Base-by-base conservation (phyloP, 768 basidiomycete species). In the Lactarius sp. region DNA sequence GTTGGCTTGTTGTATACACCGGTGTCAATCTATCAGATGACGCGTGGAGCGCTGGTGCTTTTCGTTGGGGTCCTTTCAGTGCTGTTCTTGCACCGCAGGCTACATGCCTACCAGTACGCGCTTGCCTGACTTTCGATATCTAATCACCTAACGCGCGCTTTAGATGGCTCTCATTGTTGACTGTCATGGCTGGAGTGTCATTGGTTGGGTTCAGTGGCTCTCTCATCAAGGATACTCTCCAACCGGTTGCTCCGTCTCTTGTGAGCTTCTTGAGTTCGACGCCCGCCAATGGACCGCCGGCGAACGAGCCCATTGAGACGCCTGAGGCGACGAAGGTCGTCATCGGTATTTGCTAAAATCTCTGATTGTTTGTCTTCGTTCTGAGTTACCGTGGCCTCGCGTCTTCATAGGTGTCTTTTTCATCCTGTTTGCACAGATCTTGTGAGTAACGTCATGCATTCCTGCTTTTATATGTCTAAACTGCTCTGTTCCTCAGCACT, bases 1-100 rank as follows among this genome's bases (percentile, higher is more conserved):
- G 80, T 96, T 68, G 97, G 97, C 59, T 82, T 99, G 52, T 82
- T 99, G 42, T 93, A 95, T 75, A 95, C 94, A 1, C 96, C 96
- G 34, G 97, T 99, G 59, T 94, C 92, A 49, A 93, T 98, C 69
- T 98, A 92, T 79, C 96, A 97, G 75, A 96, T 97, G 94, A 92
- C 87, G 65, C 86, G 90, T 62, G 94, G 95, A 56, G 89, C 93
- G 49, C 85, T 97, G 61, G 93, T 97, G 53, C 82, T 96, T 59
- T 98, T 94, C 75, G 96, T 98, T 64, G 96, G 94, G 52, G 71
- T 91, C 60, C 83, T 98, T 69, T 91, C 88, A 56, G 94, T 98
- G 70, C 73, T 94, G 61, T 98, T 98, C 81, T 85, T 99, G 62
- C 83, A 81, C 55, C 86, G 95, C 68, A 83, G 81, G 65, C 84